Conservation (phyloP, 352 stramenopile genomes). For the Plasmopara viticola region DNA sequence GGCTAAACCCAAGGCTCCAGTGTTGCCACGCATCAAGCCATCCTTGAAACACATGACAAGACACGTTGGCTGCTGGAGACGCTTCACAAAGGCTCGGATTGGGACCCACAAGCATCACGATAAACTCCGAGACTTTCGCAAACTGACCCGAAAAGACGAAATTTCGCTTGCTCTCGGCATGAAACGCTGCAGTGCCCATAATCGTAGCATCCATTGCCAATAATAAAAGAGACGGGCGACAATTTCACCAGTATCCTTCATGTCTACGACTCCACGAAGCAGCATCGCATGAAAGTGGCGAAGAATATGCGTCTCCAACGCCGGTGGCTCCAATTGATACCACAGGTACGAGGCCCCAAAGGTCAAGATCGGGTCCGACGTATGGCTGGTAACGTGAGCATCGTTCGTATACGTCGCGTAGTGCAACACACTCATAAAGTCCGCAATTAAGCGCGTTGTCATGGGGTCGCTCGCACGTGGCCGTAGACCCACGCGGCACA, state of each 20-base stretch:
- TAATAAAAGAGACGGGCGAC: background rate
- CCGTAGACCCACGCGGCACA: constrained; percentile 26
- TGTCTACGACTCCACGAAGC: background rate
- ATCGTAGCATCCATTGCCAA: background rate
- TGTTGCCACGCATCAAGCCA: background rate
- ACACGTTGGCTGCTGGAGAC: too few species aligned
- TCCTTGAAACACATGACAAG: background rate
- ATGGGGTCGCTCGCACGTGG: constrained; percentile 11
- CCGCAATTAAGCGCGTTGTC: constrained; percentile 11
- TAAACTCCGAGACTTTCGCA: too few species aligned
- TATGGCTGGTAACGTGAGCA: background rate
- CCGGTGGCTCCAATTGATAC: constrained; percentile 4
- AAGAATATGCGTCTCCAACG: background rate
- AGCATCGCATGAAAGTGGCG: background rate
- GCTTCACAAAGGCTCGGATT: too few species aligned
- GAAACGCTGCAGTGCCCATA: background rate
- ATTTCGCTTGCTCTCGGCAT: too few species aligned
- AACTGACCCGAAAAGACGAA: too few species aligned
- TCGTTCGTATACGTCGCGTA: constrained; percentile 15
- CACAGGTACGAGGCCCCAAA: constrained; percentile 26
- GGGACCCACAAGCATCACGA: too few species aligned
- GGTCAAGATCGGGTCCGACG: constrained; percentile 12
- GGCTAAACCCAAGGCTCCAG: background rate
- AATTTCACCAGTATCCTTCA: background rate
- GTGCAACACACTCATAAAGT: constrained; percentile 23